Evolutionary conservation across 2,329 filamentous ascomycete genomes (phyloP).

Genomic region (Trichoderma guizhouense): DNA sequence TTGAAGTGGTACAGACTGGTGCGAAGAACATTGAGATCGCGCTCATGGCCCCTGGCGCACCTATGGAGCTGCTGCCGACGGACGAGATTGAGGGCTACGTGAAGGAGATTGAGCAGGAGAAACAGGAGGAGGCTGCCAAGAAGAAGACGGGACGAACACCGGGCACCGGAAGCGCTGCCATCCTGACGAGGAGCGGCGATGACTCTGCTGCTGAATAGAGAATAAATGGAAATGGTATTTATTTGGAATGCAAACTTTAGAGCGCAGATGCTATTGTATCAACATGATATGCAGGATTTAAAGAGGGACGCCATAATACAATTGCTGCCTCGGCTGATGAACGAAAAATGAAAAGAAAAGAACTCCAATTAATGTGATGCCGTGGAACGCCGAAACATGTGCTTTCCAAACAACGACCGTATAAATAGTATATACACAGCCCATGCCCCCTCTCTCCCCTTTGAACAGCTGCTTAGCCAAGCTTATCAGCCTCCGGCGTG

Average conservation of each 20-base stretch:
- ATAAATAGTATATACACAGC: not conserved
- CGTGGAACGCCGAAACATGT: slow-evolving; percentile 29
- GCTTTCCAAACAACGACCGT: slow-evolving; percentile 17
- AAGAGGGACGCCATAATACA: slow-evolving; percentile 25
- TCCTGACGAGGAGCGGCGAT: slow-evolving; percentile 62
- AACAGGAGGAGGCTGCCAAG: slow-evolving; percentile 96
- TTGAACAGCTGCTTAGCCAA: slow-evolving; percentile 55
- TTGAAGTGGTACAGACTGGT: slow-evolving; percentile 97
- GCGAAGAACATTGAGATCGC: slow-evolving; percentile 99
- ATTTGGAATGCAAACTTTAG: slow-evolving; percentile 25
- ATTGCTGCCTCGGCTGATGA: slow-evolving; percentile 16
- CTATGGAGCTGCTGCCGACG: slow-evolving; percentile 87
- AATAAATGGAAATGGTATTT: slow-evolving; percentile 21
- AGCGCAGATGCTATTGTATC: slow-evolving; percentile 35
- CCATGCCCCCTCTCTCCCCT: not conserved
- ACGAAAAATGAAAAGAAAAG: not conserved
- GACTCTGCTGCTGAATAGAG: slow-evolving; percentile 39
- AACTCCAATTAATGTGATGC: slow-evolving; percentile 19
- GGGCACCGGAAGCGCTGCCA: slow-evolving; percentile 67
- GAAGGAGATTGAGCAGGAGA: slow-evolving; percentile 98
- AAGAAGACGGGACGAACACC: slow-evolving; percentile 82
- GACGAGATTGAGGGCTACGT: slow-evolving; percentile 97
- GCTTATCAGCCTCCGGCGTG: slow-evolving; percentile 67
- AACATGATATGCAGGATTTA: slow-evolving; percentile 34
- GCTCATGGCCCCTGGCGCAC: slow-evolving; percentile 90